Evolutionary conservation across 2,329 filamentous ascomycete genomes (phyloP), one percentile per base, ranked within the genome.

Genomic region (Cladosporium sp.): DNA sequence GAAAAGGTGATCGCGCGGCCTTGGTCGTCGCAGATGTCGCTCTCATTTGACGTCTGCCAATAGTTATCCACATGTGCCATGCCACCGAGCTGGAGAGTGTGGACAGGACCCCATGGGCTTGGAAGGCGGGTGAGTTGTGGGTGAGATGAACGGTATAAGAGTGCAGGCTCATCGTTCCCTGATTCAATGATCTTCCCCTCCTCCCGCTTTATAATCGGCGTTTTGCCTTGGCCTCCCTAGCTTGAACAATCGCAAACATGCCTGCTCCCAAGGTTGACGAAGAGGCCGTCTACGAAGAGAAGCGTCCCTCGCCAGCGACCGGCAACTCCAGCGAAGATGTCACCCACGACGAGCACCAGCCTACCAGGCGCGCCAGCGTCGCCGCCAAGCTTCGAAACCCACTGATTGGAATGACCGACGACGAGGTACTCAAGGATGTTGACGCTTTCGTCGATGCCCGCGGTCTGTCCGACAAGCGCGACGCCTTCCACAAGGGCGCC

Each of bases 371-470:
- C 13, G 46, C 59, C 18, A 61, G 56, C 41, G 18, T 50, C 9
- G 46, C 46, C 34, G 59, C 58, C 5, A 54, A 58, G n/a, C 57
- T 63, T 10, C 57, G 57, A 6, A 64, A 66, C 38, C 63, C 63
- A 9, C 59, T 65, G 11, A 43, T 56, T 7, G 63, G 62, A 13
- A 65, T 65, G 59, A 59, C 51, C 33, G 63, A 65, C 34, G 55
- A 58, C 32, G 57, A 60, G 32, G 57, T 63, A 18, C 19, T 64
- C 18, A 50, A 42, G n/a, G 63, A 66, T 41, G 59, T 63, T 8
- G 60, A 64, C 35, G 46, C 51, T 1, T 60, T 63, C 16, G 54
- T 61, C 31, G 53, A 62, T 6, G 40, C 55, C n/a, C 57, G 58
- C 11, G 56, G 59, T 18, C 52, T 66, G 8, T 43, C 58, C 13